These are phyloP conservation scores for Pulveroboletus ravenelii DNA, from an alignment of 768 basidiomycete species.

Conservation along the genomic window DNA sequence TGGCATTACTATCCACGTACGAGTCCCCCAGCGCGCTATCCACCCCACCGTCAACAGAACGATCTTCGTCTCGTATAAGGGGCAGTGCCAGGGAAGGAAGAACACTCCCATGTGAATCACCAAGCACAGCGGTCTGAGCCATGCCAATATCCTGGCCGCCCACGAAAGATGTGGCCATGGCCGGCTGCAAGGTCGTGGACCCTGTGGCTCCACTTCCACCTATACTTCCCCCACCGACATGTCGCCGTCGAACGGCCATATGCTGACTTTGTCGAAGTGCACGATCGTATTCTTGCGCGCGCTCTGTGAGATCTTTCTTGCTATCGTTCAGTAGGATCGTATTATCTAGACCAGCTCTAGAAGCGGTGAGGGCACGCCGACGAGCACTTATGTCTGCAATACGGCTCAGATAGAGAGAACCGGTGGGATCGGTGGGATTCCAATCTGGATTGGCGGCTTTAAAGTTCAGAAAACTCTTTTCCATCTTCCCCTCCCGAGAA, in stretches of 20 bases:
- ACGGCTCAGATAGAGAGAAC: constrained; percentile 84
- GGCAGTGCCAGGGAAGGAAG: constrained; percentile 6
- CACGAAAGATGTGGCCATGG: constrained; percentile 42
- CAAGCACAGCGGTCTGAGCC: constrained; percentile 69
- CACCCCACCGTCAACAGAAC: constrained; percentile 50
- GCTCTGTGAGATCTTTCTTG: constrained; percentile 42
- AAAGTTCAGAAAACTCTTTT: constrained; percentile 95
- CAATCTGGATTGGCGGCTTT: constrained; percentile 96
- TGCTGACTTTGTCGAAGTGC: constrained; percentile 67
- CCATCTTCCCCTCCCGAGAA: constrained; percentile 96
- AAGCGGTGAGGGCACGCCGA: constrained; percentile 31
- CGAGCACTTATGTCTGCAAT: constrained; percentile 66
- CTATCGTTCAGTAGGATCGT: constrained; percentile 28
- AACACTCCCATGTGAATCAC: constrained; percentile 68
- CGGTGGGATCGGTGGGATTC: constrained; percentile 86
- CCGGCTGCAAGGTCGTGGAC: constrained; percentile 45
- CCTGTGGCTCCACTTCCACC: constrained; percentile 44
- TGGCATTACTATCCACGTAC: constrained; percentile 64
- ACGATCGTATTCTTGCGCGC: constrained; percentile 70
- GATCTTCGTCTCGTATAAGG: constrained; percentile 42
- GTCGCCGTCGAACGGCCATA: constrained; percentile 42
- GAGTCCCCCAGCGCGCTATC: constrained; percentile 59
- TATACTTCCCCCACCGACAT: constrained; percentile 21
- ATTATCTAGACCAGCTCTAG: constrained; percentile 25
- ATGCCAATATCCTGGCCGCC: constrained; percentile 38